Percentiles rank a stretch among this genome's conserved stretches.
phyloP scores from a whole-genome alignment of 805 yeast genomes.

The Nakazawaea sp. region DNA sequence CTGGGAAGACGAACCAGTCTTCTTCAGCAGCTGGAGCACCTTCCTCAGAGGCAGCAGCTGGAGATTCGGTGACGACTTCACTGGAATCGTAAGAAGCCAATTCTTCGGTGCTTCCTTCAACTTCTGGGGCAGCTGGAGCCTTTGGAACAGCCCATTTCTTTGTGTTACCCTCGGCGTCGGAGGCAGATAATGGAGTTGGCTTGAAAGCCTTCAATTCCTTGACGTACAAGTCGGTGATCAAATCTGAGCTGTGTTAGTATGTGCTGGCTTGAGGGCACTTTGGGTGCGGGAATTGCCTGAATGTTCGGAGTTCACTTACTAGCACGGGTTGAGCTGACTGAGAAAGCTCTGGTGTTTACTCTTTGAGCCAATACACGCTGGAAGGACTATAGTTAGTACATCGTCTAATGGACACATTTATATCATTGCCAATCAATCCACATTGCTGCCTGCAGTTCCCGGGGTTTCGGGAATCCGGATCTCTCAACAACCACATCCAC shows the following conservation, averaged over 20 bases:
- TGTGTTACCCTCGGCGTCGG: slow-evolving; percentile 73
- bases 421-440: too few relatives aligned
- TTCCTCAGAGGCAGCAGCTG: slow-evolving; percentile 34
- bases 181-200: slow-evolving; percentile 67
- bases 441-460: too few relatives aligned
- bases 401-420: too few relatives aligned
- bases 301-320: slow-evolving; percentile 14
- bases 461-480: too few relatives aligned
- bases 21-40: slow-evolving; percentile 35
- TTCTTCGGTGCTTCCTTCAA: slow-evolving; percentile 62
- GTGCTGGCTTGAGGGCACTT: background rate
- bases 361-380: slow-evolving; percentile 18
- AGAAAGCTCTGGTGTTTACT: slow-evolving; percentile 26
- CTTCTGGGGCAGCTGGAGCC: slow-evolving; percentile 67
- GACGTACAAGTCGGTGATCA: slow-evolving; percentile 79
- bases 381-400: background rate
- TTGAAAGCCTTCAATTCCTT: slow-evolving; percentile 84
- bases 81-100: slow-evolving; percentile 62
- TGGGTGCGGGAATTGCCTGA: background rate
- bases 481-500: background rate
- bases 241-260: slow-evolving; percentile 37
- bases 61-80: slow-evolving; percentile 63
- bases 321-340: slow-evolving; percentile 25
- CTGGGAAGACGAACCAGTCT: slow-evolving; percentile 80
- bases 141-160: slow-evolving; percentile 79